Conservation (phyloP, 805 yeast genomes). For the Ogataea ramenticola region DNA sequence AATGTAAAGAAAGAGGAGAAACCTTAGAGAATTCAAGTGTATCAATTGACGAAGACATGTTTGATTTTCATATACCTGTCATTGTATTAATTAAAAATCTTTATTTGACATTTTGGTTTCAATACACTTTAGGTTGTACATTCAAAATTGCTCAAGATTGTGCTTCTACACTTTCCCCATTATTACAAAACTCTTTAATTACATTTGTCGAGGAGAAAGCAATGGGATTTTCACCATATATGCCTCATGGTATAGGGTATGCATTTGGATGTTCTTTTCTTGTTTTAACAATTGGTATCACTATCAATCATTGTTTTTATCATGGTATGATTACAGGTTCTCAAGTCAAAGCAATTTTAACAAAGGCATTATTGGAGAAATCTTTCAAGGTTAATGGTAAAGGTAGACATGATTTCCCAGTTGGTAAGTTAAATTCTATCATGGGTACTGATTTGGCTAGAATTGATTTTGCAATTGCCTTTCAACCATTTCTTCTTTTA, state of each 20-base stretch:
- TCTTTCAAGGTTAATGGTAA: constrained; percentile 48
- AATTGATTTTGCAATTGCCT: constrained; percentile 58
- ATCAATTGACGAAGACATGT: constrained; percentile 12
- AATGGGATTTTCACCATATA: constrained; percentile 29
- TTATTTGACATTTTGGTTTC: constrained; percentile 36
- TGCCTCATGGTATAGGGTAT: constrained; percentile 60
- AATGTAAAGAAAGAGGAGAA: constrained; percentile 21
- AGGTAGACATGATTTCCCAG: constrained; percentile 57
- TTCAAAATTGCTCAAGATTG: constrained; percentile 35
- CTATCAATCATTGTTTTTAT: constrained; percentile 52
- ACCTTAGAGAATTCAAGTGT: constrained; percentile 12
- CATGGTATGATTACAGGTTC: constrained; percentile 54
- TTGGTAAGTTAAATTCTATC: constrained; percentile 65
- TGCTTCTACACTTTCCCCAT: constrained; percentile 48
- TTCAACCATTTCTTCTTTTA: constrained; percentile 51
- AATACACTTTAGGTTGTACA: constrained; percentile 31
- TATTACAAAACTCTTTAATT: constrained; percentile 52
- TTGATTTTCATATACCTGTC: constrained; percentile 18
- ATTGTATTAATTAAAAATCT: constrained; percentile 21
- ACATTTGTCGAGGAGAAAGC: constrained; percentile 44
- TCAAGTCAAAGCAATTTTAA: constrained; percentile 53
- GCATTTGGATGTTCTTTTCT: constrained; percentile 57
- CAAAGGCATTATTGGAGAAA: constrained; percentile 56
- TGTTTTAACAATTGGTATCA: constrained; percentile 35
- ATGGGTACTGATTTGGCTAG: constrained; percentile 70